phyloP scores from a whole-genome alignment of 78 protist species.

The Protostelium mycophagum region DNA sequence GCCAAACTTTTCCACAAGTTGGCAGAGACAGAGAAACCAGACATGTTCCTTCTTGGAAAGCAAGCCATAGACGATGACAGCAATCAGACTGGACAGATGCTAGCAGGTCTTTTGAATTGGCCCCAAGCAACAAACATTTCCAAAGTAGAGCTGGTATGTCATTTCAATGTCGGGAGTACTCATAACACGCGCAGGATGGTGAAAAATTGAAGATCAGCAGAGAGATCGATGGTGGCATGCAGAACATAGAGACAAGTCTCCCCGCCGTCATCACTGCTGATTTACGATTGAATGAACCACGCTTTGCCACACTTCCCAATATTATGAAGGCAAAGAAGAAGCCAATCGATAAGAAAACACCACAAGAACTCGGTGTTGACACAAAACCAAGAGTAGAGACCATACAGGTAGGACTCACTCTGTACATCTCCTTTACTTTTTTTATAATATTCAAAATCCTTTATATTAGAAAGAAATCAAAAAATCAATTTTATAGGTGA shows the following conservation, averaged over 20 bases:
- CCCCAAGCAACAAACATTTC: slow-evolving; percentile 68
- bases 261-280: slow-evolving; percentile 95
- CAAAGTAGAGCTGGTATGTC: background rate
- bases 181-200: background rate
- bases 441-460: too few species aligned
- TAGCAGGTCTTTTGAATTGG: slow-evolving; percentile 87
- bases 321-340: slow-evolving; percentile 92
- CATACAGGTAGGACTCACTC: background rate
- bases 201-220: slow-evolving; percentile 64
- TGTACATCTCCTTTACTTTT: too few species aligned
- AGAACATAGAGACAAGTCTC: slow-evolving; percentile 73
- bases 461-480: background rate
- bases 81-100: slow-evolving; percentile 93
- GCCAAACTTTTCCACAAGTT: slow-evolving; percentile 84
- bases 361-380: slow-evolving; percentile 81
- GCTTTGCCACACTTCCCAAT: slow-evolving; percentile 93
- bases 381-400: slow-evolving; percentile 30
- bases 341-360: slow-evolving; percentile 57
- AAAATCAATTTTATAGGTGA: background rate
- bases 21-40: slow-evolving; percentile 56
- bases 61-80: slow-evolving; percentile 96
- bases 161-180: background rate
- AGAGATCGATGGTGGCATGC: slow-evolving; percentile 95
- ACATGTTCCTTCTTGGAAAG: slow-evolving; percentile 71
- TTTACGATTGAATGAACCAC: slow-evolving; percentile 93